Evolutionary conservation across 2,329 filamentous ascomycete species (phyloP), one percentile per base, ranked within the genome.

Genomic region (Alternaria hordeiaustralica): DNA sequence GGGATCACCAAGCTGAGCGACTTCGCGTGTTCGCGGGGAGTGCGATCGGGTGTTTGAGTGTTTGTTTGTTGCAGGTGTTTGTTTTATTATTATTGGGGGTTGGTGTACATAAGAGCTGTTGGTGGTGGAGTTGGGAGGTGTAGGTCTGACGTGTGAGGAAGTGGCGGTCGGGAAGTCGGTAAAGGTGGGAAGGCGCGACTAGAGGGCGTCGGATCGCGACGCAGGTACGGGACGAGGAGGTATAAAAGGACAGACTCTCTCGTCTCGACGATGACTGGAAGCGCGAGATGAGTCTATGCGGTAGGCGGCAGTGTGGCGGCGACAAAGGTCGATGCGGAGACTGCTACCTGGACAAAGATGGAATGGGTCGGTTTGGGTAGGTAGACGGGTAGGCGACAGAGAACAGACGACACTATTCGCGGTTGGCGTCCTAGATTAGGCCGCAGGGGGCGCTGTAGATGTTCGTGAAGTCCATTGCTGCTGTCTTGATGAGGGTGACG

Each of bases 381-480:
- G 45, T 60, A 54, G 65, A 56, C 55, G 63, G 49, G 49, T 23
- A 47, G 56, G 66, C 68, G 66, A 69, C 71, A 70, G 68, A 59
- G 54, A 63, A 64, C 59, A 66, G 68, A 56, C 57, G 54, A 71
- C 56, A 68, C 70, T 68, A 57, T 60, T 62, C 55, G 45, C 51
- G 64, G 61, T 64, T 63, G 64, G 58, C 62, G 61, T 67, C 71
- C 70, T 71, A 77, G 72, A 71, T 73, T 58, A 72, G 73, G 75
- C 73, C 73, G 67, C 64, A 69, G 71, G 71, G 71, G 74, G 73
- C 71, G 71, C 66, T 68, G 58, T 66, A 66, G 61, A 75, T 67
- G 70, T 73, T 78, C 64, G 74, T 75, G 68, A 73, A 71, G 69
- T 75, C 69, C 76, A 78, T 78, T 69, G 68, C 69, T 78, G 65